These are phyloP conservation scores for Schizophyllum commune DNA, from an alignment of 1,284 basidiomycete genomes.

Conservation along the genomic window DNA sequence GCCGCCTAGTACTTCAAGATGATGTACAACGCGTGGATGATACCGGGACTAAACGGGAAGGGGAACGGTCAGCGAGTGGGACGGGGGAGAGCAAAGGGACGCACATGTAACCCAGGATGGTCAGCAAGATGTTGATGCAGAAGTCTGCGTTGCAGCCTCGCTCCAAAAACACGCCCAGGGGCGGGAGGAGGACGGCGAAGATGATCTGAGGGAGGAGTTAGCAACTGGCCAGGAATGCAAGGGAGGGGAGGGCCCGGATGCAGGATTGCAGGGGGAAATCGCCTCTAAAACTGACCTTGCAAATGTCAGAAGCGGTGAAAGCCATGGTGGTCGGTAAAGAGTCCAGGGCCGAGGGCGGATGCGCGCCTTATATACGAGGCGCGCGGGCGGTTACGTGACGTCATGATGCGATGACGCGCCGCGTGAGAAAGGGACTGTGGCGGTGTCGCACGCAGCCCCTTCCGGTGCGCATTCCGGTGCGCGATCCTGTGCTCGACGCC, in stretches of 20 bases:
- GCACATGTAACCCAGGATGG: slow-evolving; percentile 56
- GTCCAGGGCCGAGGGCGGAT: background rate
- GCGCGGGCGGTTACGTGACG: background rate
- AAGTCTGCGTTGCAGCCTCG: slow-evolving; percentile 6
- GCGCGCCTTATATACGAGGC: background rate
- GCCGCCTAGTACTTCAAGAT: slow-evolving; percentile 3
- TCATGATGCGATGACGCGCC: background rate
- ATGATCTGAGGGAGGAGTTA: slow-evolving; percentile 30
- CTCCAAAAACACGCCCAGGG: slow-evolving; percentile 74
- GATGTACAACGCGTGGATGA: slow-evolving; percentile 3
- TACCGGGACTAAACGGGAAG: background rate
- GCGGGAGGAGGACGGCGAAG: slow-evolving; percentile 67
- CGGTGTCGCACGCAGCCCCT: background rate
- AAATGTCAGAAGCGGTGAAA: slow-evolving; percentile 18
- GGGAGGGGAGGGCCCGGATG: background rate
- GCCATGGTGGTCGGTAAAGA: background rate
- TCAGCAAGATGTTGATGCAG: slow-evolving; percentile 63
- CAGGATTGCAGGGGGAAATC: background rate
- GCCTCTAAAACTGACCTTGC: slow-evolving; percentile 43
- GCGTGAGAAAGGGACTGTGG: background rate
- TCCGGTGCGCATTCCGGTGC: background rate
- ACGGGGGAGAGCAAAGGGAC: background rate
- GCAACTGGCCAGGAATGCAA: slow-evolving; percentile 1
- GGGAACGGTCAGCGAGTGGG: background rate
- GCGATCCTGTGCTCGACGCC: background rate